phyloP scores from a whole-genome alignment of 768 basidiomycete genomes.

The Tylopilus cervinicoccineus region DNA sequence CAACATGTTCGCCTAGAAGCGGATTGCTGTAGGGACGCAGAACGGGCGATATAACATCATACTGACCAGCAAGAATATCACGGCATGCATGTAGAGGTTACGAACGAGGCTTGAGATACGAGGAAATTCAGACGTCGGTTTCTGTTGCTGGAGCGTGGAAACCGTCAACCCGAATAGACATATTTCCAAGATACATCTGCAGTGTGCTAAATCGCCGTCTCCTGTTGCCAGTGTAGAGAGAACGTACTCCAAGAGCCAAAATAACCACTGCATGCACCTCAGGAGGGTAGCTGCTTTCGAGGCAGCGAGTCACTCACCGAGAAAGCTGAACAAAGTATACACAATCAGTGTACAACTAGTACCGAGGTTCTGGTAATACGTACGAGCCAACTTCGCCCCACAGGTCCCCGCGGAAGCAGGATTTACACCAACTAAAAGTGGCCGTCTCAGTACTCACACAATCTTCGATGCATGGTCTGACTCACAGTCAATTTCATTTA shows the following conservation, averaged over 20 bases:
- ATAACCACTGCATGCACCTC: neutral
- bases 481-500: neutral
- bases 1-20: neutral
- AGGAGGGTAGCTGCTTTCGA: neutral
- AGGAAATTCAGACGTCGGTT: neutral
- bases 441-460: neutral
- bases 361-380: neutral
- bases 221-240: neutral
- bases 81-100: neutral
- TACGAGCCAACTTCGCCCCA: neutral
- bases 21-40: neutral
- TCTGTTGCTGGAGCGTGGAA: neutral
- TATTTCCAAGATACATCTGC: neutral
- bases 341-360: neutral
- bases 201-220: neutral
- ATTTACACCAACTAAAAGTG: neutral
- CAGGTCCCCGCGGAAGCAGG: neutral
- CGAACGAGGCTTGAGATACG: neutral
- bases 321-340: neutral
- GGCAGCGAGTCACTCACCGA: neutral
- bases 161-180: neutral
- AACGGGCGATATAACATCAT: neutral
- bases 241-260: slow-evolving; percentile 1
- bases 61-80: slow-evolving; percentile 1
- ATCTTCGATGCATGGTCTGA: neutral